Evolutionary conservation across 2,329 filamentous ascomycete genomes (phyloP), one percentile per base, ranked within the genome.

Genomic region (Botrytis deweyae): DNA sequence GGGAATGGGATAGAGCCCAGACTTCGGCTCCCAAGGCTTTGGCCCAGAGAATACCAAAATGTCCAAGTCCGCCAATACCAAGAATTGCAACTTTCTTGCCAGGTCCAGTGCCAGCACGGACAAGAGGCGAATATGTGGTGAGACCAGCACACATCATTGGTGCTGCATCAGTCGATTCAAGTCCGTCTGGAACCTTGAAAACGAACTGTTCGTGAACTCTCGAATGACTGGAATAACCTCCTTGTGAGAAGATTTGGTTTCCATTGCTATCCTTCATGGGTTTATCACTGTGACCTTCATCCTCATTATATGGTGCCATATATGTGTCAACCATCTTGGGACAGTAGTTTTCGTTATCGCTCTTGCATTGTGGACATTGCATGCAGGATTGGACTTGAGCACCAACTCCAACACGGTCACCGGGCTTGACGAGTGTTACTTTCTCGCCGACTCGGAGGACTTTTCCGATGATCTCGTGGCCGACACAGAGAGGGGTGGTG

Each of bases 61-160:
- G 92, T 0, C 92, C 92, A 0, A 94, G 82, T 0, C 92, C 89
- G 44, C 90, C 85, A 63, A 90, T 83, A 61, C 88, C 89, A 22
- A 93, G 84, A 72, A 95, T 88, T 0, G 90, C 93, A 0, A 95
- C 91, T 9, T 83, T 86, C 81, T 92, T 93, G 9, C 92, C 92
- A 0, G 91, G 90, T 0, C 92, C 92, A 40, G 89, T 87, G 2
- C 88, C 89, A 44, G 92, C 89, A 36, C 90, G 87, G 67, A 87
- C 87, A 29, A 96, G 83, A 0, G 93, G 93, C 5, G 88, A 87
- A 80, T 88, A 96, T 0, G 91, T 87, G 0, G 93, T 96, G 71
- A 95, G 86, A 1, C 93, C 93, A 1, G 90, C 93, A 79, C 93
- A 95, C 42, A 95, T 86, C 84, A 96, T 89, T 1, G 93, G 92